Percentiles rank a stretch among this genome's conserved stretches.
Evolutionary conservation across 495 filamentous ascomycete species (phyloP).

Genomic region (Penicillium goetzii): DNA sequence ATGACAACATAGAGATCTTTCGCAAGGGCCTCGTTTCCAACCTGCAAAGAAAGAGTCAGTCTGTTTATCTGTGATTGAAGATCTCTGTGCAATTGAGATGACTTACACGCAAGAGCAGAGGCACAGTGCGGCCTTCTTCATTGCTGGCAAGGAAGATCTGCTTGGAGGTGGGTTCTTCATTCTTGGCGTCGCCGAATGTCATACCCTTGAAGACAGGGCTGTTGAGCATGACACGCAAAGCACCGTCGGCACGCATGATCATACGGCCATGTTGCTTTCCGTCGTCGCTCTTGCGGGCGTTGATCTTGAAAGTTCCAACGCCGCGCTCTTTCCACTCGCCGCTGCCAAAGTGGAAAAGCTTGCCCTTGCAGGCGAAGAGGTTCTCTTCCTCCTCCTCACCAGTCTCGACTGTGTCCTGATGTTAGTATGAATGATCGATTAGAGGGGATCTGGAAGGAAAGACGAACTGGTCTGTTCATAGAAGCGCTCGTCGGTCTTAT

Average conservation of each 20-base stretch:
- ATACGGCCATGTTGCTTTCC: constrained; percentile 64
- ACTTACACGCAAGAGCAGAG: constrained; percentile 73
- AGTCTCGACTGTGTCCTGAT: constrained; percentile 61
- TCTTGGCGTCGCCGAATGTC: constrained; percentile 63
- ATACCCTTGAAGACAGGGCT: constrained; percentile 73
- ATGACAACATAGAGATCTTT: constrained; percentile 48
- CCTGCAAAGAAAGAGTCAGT: constrained; percentile 34
- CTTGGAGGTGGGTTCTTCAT: constrained; percentile 53
- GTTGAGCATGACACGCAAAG: constrained; percentile 85
- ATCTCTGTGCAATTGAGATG: constrained; percentile 2
- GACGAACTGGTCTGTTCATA: constrained; percentile 68
- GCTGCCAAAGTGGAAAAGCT: constrained; percentile 72
- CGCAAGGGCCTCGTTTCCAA: constrained; percentile 44
- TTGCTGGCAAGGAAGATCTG: constrained; percentile 65
- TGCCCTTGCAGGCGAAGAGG: constrained; percentile 68
- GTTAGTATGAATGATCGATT: constrained; percentile 13
- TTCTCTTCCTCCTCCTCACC: constrained; percentile 70
- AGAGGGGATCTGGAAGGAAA: not conserved
- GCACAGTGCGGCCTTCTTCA: constrained; percentile 59
- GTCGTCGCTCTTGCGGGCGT: constrained; percentile 60
- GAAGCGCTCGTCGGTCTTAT: constrained; percentile 66
- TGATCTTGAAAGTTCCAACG: constrained; percentile 80
- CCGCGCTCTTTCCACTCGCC: constrained; percentile 90
- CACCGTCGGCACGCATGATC: constrained; percentile 86
- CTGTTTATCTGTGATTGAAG: constrained; percentile 11